A percentile compares a stretch with the other conserved stretches of the same genome.
Evolutionary conservation across 352 stramenopile species (phyloP).

Genomic region (Pythium pectinolyticum): DNA sequence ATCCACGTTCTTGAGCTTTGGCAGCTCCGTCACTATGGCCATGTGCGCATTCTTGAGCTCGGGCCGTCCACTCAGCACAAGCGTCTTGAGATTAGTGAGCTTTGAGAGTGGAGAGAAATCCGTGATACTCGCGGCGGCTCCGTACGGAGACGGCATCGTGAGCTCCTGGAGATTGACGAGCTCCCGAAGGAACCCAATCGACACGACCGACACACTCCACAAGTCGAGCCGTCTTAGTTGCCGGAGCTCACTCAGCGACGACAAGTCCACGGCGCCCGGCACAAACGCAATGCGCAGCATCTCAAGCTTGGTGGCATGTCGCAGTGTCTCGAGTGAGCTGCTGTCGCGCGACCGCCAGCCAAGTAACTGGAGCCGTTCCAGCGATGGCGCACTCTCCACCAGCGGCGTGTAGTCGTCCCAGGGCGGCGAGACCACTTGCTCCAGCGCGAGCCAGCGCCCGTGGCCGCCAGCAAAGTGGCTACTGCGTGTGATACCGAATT

Average conservation of each 20-base stretch:
- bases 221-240: slow-evolving; percentile 17
- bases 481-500: slow-evolving; percentile 1
- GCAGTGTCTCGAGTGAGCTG: slow-evolving; percentile 15
- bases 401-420: slow-evolving; percentile 25
- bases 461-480: slow-evolving; percentile 6
- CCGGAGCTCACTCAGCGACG: slow-evolving; percentile 11
- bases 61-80: slow-evolving; percentile 16
- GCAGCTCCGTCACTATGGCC: slow-evolving; percentile 6
- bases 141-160: slow-evolving; percentile 10
- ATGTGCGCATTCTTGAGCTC: slow-evolving; percentile 18
- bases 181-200: slow-evolving; percentile 18
- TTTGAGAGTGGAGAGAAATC: slow-evolving; percentile 14
- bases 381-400: neutral
- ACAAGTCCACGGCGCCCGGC: slow-evolving; percentile 19
- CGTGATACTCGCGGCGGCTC: slow-evolving; percentile 6
- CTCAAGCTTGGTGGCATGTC: neutral
- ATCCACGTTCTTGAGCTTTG: slow-evolving; percentile 9
- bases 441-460: slow-evolving; percentile 13
- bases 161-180: slow-evolving; percentile 18
- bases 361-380: slow-evolving; percentile 8
- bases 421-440: slow-evolving; percentile 20
- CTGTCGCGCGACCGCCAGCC: slow-evolving; percentile 23
- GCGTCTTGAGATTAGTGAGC: slow-evolving; percentile 4
- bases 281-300: slow-evolving; percentile 20
- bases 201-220: slow-evolving; percentile 19